Evolutionary conservation across 2,329 filamentous ascomycete species (phyloP).

Genomic region (Tolypocladium guangdongense): DNA sequence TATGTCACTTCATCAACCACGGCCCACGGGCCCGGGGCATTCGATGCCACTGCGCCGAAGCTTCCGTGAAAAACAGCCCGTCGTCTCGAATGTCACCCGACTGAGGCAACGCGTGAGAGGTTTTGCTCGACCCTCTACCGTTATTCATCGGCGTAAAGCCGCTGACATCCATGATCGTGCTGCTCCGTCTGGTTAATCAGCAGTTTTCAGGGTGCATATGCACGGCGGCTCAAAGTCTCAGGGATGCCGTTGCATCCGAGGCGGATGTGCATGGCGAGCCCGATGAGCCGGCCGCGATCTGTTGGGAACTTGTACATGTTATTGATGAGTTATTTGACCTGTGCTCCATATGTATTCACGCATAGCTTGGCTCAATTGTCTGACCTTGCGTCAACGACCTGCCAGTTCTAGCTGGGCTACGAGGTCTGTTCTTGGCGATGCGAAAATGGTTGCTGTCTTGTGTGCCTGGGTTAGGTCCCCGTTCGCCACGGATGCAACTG

Average conservation of each 20-base stretch:
- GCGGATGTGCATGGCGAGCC: background rate
- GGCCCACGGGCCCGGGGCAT: background rate
- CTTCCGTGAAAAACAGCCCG: background rate
- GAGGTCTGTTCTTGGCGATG: background rate
- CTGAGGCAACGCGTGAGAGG: background rate
- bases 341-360: no score
- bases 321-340: background rate
- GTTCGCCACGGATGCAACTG: background rate
- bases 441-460: background rate
- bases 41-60: background rate
- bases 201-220: background rate
- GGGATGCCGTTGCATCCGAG: background rate
- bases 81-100: background rate
- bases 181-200: background rate
- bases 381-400: background rate
- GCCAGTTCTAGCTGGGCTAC: background rate
- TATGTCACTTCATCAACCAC: background rate
- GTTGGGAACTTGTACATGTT: background rate
- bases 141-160: no score
- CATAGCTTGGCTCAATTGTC: no score
- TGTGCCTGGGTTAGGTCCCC: background rate
- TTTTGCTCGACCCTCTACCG: background rate
- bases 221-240: background rate
- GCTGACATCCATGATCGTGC: background rate
- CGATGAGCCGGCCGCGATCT: background rate